Conservation (phyloP, 805 yeast genomes). For the Danielozyma ontarioensis region DNA sequence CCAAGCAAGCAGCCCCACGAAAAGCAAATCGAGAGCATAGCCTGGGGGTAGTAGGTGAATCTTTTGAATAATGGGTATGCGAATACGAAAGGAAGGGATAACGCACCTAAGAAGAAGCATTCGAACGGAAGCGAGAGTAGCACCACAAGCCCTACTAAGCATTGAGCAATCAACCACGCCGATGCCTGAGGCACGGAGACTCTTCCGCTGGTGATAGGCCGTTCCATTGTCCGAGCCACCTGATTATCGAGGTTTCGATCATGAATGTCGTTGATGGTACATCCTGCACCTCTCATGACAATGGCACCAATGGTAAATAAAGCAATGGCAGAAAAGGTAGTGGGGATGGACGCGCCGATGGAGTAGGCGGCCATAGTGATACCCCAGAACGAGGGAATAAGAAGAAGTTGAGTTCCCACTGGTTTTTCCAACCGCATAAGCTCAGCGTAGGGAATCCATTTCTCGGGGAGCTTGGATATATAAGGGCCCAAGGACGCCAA, state of each 20-base stretch:
- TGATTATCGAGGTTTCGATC: conserved; percentile 80
- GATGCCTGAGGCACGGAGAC: conserved; percentile 68
- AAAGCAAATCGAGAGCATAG: conserved; percentile 72
- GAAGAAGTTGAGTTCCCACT: conserved; percentile 84
- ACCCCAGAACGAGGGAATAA: conserved; percentile 89
- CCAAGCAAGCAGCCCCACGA: conserved; percentile 95
- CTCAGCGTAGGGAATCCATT: conserved; percentile 86
- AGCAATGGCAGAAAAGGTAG: conserved; percentile 56
- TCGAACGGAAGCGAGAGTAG: conserved; percentile 69
- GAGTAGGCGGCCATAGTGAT: conserved; percentile 82
- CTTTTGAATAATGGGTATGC: conserved; percentile 92
- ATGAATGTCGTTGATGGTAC: conserved; percentile 87
- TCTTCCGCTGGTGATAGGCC: conserved; percentile 92
- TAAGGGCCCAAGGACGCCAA: conserved; percentile 38
- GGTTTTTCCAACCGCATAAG: conserved; percentile 91
- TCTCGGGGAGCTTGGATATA: conserved; percentile 61
- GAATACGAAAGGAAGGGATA: conserved; percentile 72
- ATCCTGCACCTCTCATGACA: conserved; percentile 96
- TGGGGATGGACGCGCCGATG: conserved; percentile 60
- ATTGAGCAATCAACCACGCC: conserved; percentile 66
- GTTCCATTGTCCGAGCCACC: conserved; percentile 80
- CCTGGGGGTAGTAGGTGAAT: conserved; percentile 94
- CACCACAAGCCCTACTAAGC: conserved; percentile 67
- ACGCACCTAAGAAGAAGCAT: conserved; percentile 79
- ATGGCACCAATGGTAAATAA: conserved; percentile 81